Evolutionary conservation across 1,284 basidiomycete genomes (phyloP).

Genomic region (Microstroma glucosiphilum): DNA sequence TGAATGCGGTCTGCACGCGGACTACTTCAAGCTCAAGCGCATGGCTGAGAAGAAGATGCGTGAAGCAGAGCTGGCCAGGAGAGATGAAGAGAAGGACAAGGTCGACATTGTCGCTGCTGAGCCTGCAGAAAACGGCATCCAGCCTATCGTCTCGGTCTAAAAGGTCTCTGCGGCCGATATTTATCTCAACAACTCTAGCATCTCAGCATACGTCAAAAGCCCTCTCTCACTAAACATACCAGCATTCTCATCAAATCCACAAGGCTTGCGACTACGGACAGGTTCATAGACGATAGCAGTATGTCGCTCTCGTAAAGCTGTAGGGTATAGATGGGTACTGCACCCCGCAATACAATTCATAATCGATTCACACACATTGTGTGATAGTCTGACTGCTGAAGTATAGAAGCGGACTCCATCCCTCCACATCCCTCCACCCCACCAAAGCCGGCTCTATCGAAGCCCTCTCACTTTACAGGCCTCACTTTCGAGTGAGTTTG

Average conservation of each 20-base stretch:
- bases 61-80: slow-evolving; percentile 27
- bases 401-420: background rate
- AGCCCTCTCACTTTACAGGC: slow-evolving; percentile 2
- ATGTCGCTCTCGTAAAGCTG: no score
- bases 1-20: slow-evolving; percentile 81
- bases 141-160: background rate
- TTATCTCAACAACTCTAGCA: no score
- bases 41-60: slow-evolving; percentile 46
- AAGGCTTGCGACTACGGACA: no score
- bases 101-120: slow-evolving; percentile 11
- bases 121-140: background rate
- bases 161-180: background rate
- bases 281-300: no score
- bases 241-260: slow-evolving; percentile 1
- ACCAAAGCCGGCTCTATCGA: background rate
- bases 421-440: background rate
- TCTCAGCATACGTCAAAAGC: no score
- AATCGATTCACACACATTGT: background rate
- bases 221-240: background rate
- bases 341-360: background rate
- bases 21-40: slow-evolving; percentile 41
- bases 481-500: background rate
- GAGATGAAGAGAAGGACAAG: slow-evolving; percentile 37
- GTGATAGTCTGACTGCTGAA: background rate
- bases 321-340: no score